A percentile compares a stretch with the other conserved stretches of the same genome.
Evolutionary conservation across 768 basidiomycete genomes (phyloP).

Genomic region (Glaciozyma antarctica): DNA sequence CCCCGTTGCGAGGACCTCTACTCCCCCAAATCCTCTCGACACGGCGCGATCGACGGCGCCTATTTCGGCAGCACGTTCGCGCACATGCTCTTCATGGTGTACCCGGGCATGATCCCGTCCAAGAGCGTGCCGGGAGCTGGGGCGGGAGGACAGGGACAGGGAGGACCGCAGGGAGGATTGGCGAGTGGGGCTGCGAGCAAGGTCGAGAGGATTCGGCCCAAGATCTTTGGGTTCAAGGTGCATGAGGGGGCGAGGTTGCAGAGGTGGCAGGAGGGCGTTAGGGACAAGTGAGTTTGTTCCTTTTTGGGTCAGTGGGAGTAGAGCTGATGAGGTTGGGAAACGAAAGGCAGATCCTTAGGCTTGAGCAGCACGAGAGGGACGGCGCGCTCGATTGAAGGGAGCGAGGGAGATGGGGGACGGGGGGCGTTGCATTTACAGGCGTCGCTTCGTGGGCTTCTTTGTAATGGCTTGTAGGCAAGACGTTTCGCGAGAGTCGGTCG

Average conservation of each 20-base stretch:
- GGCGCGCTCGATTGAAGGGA: constrained; percentile 8
- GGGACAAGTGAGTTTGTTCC: constrained; percentile 47
- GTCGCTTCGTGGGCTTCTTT: no score
- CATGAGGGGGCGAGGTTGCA: constrained; percentile 87
- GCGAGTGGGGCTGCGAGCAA: constrained; percentile 57
- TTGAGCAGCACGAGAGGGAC: constrained; percentile 22
- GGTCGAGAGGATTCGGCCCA: constrained; percentile 82
- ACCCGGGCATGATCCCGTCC: constrained; percentile 80
- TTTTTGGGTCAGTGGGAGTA: neutral
- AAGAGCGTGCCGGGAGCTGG: constrained; percentile 48
- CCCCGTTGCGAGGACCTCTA: constrained; percentile 98
- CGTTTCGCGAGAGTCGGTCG: no score
- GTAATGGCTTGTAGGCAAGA: no score
- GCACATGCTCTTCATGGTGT: constrained; percentile 92
- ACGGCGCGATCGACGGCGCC: constrained; percentile 95
- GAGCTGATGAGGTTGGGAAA: neutral
- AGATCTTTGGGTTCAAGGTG: constrained; percentile 94
- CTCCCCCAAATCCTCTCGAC: constrained; percentile 90
- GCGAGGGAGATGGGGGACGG: neutral
- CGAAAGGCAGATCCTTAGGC: constrained; percentile 12
- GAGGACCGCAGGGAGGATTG: constrained; percentile 33
- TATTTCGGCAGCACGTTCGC: constrained; percentile 99
- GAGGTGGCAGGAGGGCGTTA: constrained; percentile 87
- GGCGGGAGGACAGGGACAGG: constrained; percentile 34
- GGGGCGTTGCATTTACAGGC: no score